Evolutionary conservation across 176 grass and related monocot genomes (phyloP), one percentile per base, ranked within the genome.

Genomic region (Echinochloa phyllopogon): DNA sequence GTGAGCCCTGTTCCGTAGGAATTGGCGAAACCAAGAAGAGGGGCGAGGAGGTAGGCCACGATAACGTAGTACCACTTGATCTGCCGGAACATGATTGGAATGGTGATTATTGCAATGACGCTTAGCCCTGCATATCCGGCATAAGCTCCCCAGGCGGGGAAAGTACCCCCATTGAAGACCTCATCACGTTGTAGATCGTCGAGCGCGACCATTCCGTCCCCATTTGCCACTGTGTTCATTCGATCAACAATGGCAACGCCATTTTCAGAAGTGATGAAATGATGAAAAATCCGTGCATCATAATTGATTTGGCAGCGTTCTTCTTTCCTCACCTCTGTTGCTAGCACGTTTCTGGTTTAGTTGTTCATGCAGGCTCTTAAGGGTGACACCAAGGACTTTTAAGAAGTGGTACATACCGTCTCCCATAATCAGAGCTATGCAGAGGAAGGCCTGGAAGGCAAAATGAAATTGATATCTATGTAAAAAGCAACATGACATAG

Each of bases 11-110:
- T 89, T 2, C 95, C 95, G 1, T 91, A 97, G 11, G 92, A 91
- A 27, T 94, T 97, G 78, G 88, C 89, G 41, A 97, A 97, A 3
- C 95, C 88, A 5, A 97, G 92, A 6, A 91, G 29, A 4, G 95
- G 95, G 37, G 92, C 95, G 0, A 97, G 23, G 18, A 80, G 14
- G 53, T 97, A 94, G 9, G 95, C 92, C 70, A 97, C 79, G 51
- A 97, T 77, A 9, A 97, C 84, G 4, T 94, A 97, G 82, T 97
- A 97, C 95, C 95, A 97, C 74, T 86, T 97, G 81, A 97, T 65
- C 25, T 91, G 76, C 16, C 70, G 59, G 52, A 97, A 97, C 84
- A 97, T 94, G 0, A 93, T 42, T 2, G 95, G 95, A 55, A 94
- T 84, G 3, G 78, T 45, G 17, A 91, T 55, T 27, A 82, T 65